Evolutionary conservation across 2,329 filamentous ascomycete species (phyloP).

Genomic region (Orbilia quercus): DNA sequence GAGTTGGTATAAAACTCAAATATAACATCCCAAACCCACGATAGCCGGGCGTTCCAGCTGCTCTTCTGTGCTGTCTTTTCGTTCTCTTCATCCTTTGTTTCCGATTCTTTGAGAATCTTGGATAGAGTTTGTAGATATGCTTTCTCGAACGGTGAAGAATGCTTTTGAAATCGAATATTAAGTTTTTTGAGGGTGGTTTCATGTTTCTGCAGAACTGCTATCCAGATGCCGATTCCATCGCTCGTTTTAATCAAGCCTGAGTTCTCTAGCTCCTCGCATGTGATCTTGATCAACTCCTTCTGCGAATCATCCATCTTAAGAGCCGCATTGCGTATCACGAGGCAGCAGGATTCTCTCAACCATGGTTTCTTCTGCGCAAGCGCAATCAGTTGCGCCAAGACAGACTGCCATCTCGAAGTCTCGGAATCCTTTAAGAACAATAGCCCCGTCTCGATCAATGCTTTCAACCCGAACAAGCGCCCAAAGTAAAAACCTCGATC

Average conservation of each 20-base stretch:
- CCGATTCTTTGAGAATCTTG: conserved; percentile 45
- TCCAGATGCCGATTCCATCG: conserved; percentile 90
- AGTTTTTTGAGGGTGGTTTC: conserved; percentile 61
- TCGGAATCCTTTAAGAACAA: conserved; percentile 67
- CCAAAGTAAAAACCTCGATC: conserved; percentile 87
- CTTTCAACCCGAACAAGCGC: conserved; percentile 85
- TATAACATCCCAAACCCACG: conserved; percentile 51
- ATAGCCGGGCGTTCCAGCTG: conserved; percentile 46
- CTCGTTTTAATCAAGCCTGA: conserved; percentile 80
- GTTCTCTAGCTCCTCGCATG: conserved; percentile 72
- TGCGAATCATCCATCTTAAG: conserved; percentile 65
- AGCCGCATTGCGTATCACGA: conserved; percentile 63
- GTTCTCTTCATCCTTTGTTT: conserved; percentile 49
- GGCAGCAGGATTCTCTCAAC: conserved; percentile 88
- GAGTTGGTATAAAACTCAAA: conserved; percentile 33
- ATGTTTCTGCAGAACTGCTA: conserved; percentile 70
- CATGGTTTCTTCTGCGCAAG: conserved; percentile 85
- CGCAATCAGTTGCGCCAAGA: conserved; percentile 79
- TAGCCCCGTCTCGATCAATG: conserved; percentile 81
- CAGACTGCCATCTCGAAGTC: conserved; percentile 67
- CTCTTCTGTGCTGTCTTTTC: conserved; percentile 45
- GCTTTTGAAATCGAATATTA: conserved; percentile 40
- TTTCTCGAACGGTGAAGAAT: conserved; percentile 44
- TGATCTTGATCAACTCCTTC: conserved; percentile 70
- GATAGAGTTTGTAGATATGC: conserved; percentile 43